A percentile compares a stretch with the other conserved stretches of the same genome.
Evolutionary conservation across 2,329 filamentous ascomycete species (phyloP).

Genomic region (Colletotrichum orbiculare): DNA sequence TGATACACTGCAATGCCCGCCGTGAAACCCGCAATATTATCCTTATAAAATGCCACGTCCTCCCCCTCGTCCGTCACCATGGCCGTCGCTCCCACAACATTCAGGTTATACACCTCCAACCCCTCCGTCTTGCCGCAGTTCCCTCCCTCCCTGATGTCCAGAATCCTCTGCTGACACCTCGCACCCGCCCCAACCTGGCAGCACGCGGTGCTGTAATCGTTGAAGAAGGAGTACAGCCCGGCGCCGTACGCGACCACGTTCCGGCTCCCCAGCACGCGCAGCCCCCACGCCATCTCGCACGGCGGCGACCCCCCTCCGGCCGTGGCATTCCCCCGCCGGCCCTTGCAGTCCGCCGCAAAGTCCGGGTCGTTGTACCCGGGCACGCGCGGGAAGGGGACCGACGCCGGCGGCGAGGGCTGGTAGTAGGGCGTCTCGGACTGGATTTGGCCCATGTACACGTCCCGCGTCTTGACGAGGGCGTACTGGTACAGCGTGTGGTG

Average conservation of each 20-base stretch:
- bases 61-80: conserved; percentile 53
- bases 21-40: conserved; percentile 53
- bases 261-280: conserved; percentile 67
- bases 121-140: conserved; percentile 39
- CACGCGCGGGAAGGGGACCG: conserved; percentile 64
- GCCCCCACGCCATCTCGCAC: conserved; percentile 72
- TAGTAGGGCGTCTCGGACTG: conserved; percentile 80
- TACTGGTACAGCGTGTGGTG: conserved; percentile 78
- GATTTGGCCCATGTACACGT: conserved; percentile 72
- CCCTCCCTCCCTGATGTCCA: conserved; percentile 43
- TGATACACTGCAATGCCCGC: conserved; percentile 49
- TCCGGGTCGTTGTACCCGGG: conserved; percentile 59
- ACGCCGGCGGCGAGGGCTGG: conserved; percentile 72
- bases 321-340: conserved; percentile 10
- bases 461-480: conserved; percentile 68
- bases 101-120: conserved; percentile 56
- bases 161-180: conserved; percentile 59
- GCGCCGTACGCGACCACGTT: conserved; percentile 70
- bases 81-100: conserved; percentile 54
- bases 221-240: conserved; percentile 76
- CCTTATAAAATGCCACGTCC: conserved; percentile 48
- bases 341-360: conserved; percentile 59
- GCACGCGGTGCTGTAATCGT: conserved; percentile 67
- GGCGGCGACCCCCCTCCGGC: conserved; percentile 43
- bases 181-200: conserved; percentile 53